These are phyloP conservation scores for Chamaecrista fasciculata DNA, from an alignment of 306 rosid genomes.

Conservation along the genomic window DNA sequence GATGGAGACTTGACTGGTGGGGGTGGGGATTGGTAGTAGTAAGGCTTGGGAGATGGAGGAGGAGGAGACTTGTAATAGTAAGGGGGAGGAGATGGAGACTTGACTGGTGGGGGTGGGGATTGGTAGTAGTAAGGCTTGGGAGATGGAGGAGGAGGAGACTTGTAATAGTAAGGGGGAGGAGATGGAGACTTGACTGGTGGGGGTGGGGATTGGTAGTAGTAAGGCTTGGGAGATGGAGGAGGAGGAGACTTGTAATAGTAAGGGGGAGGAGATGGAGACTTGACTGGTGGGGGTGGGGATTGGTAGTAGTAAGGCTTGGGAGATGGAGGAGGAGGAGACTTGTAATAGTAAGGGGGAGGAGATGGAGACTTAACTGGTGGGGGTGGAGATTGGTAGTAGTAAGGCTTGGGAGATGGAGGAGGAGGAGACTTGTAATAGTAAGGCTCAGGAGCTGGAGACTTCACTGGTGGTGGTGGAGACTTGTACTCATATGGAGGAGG, in stretches of 20 bases:
- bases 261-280: background rate
- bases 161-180: conserved; percentile 21
- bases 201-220: conserved; percentile 32
- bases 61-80: conserved; percentile 42
- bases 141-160: conserved; percentile 59
- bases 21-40: conserved; percentile 27
- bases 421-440: conserved; percentile 2
- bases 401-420: conserved; percentile 6
- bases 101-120: conserved; percentile 28
- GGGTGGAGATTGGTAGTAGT: background rate
- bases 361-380: background rate
- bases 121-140: conserved; percentile 35
- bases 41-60: conserved; percentile 13
- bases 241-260: conserved; percentile 48
- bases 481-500: background rate
- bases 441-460: background rate
- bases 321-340: conserved; percentile 39
- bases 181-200: conserved; percentile 8
- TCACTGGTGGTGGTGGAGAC: conserved; percentile 8
- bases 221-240: conserved; percentile 11
- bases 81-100: conserved; percentile 8
- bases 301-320: conserved; percentile 24
- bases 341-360: conserved; percentile 20
- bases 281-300: conserved; percentile 51
- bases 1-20: too few species aligned